Percentiles rank a stretch among this genome's conserved stretches.
Conservation (phyloP, 2,329 filamentous ascomycete genomes). For the Cladosporium sp. region DNA sequence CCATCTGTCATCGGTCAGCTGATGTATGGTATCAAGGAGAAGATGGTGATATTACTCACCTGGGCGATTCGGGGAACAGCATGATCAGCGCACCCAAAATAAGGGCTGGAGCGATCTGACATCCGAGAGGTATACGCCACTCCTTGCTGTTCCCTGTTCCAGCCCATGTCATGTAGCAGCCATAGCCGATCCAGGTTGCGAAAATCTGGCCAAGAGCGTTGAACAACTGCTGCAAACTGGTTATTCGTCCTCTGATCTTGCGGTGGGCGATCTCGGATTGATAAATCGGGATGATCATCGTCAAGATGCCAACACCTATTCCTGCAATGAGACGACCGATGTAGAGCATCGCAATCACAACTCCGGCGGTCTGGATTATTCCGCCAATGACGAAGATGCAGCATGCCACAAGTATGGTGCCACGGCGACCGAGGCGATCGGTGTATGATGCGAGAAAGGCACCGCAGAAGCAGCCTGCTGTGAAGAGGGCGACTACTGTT, state of each 20-base stretch:
- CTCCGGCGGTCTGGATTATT: slow-evolving; percentile 22
- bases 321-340: slow-evolving; percentile 22
- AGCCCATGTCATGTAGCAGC: slow-evolving; percentile 19
- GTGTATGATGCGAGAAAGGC: slow-evolving; percentile 54
- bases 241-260: slow-evolving; percentile 22
- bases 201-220: slow-evolving; percentile 21
- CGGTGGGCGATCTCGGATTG: slow-evolving; percentile 65
- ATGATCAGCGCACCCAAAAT: slow-evolving; percentile 21
- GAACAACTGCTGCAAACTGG: slow-evolving; percentile 23
- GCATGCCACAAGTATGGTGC: slow-evolving; percentile 65
- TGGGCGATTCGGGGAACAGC: slow-evolving; percentile 20
- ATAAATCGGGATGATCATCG: slow-evolving; percentile 61
- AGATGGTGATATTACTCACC: not conserved
- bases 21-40: no score
- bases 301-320: slow-evolving; percentile 18
- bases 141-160: slow-evolving; percentile 20
- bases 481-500: slow-evolving; percentile 23
- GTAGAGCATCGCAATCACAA: slow-evolving; percentile 21
- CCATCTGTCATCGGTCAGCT: slow-evolving; percentile 14
- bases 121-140: slow-evolving; percentile 23
- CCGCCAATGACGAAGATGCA: slow-evolving; percentile 24
- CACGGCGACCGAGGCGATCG: slow-evolving; percentile 67
- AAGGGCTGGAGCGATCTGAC: slow-evolving; percentile 20
- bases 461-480: slow-evolving; percentile 22
- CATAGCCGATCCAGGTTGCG: slow-evolving; percentile 25